These are phyloP conservation scores for Caloboletus inedulis DNA, from an alignment of 1,284 basidiomycete species.

Conservation along the genomic window DNA sequence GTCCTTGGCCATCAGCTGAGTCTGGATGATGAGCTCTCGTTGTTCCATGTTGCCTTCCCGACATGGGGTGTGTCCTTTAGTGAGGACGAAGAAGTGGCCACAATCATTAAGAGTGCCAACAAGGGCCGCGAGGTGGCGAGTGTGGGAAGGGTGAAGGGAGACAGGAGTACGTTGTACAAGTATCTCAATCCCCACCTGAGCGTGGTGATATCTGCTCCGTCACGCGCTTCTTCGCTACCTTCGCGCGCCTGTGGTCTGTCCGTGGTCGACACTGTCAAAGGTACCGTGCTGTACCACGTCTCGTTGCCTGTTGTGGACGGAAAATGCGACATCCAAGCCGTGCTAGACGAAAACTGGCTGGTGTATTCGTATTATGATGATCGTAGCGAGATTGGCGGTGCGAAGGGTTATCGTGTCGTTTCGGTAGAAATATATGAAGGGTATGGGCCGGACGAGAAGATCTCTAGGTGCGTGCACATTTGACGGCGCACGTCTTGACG, in stretches of 20 bases:
- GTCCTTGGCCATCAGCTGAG: conserved; percentile 57
- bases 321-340: conserved; percentile 63
- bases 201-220: conserved; percentile 56
- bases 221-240: conserved; percentile 1
- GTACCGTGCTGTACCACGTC: conserved; percentile 68
- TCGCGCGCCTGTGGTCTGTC: conserved; percentile 57
- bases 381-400: conserved; percentile 47
- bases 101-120: conserved; percentile 45
- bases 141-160: conserved; percentile 80
- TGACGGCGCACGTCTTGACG: neutral
- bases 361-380: conserved; percentile 81
- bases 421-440: conserved; percentile 90
- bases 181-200: conserved; percentile 86
- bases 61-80: conserved; percentile 67
- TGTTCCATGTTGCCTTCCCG: conserved; percentile 50
- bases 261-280: conserved; percentile 77
- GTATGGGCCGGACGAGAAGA: conserved; percentile 58
- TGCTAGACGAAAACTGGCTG: conserved; percentile 90
- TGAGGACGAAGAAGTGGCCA: conserved; percentile 49
- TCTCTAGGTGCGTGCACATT: conserved; percentile 51
- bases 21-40: conserved; percentile 42
- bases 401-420: conserved; percentile 69
- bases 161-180: conserved; percentile 90
- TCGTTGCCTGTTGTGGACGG: conserved; percentile 45
- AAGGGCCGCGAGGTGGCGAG: conserved; percentile 63